Conservation (phyloP, 257 asterid species). For the Scutellaria galericulata region DNA sequence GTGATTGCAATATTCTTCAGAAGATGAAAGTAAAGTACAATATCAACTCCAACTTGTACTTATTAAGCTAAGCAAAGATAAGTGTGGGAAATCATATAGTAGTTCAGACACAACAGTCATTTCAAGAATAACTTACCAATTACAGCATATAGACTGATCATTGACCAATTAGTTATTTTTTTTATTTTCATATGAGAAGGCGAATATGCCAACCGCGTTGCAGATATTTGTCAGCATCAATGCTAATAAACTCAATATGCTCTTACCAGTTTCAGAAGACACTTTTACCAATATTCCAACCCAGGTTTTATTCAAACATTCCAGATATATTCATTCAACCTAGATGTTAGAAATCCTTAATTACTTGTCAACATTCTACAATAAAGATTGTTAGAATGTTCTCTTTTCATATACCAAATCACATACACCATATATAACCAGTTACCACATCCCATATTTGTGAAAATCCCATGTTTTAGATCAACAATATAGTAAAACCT, state of each 20-base stretch:
- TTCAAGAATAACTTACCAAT: conserved; percentile 2
- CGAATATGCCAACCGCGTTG: background rate
- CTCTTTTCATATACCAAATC: background rate
- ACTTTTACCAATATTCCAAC: background rate
- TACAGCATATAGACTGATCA: background rate
- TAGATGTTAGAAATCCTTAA: background rate
- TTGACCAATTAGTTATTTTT: background rate
- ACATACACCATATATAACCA: conserved; percentile 5
- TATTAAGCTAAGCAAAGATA: conserved; percentile 19
- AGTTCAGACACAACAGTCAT: conserved; percentile 24
- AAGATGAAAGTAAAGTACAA: conserved; percentile 14
- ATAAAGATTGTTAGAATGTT: too few relatives aligned
- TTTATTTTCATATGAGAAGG: background rate
- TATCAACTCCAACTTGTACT: background rate
- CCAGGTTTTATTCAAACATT: background rate
- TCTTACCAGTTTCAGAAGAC: conserved; percentile 13
- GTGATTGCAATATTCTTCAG: background rate
- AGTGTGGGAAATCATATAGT: background rate
- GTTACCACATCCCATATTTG: background rate
- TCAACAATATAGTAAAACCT: background rate
- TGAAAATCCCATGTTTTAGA: background rate
- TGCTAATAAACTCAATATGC: background rate
- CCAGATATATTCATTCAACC: background rate
- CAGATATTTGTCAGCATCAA: background rate
- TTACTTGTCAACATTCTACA: background rate